Evolutionary conservation across 768 basidiomycete species (phyloP).

Genomic region (Pulveroboletus sp.): DNA sequence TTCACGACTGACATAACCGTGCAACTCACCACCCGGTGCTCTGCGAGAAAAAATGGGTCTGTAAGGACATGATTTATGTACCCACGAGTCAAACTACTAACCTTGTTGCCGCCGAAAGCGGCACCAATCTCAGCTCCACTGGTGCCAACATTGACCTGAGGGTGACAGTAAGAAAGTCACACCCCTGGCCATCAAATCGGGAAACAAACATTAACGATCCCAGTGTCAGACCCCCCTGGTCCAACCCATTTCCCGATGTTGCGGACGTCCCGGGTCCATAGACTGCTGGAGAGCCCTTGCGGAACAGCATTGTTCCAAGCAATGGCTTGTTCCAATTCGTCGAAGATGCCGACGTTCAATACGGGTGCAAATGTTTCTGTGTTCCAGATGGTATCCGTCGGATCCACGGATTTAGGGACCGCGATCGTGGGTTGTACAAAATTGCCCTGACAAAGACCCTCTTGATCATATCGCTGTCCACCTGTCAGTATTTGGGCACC

Average conservation of each 20-base stretch:
- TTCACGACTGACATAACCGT: slow-evolving; percentile 8
- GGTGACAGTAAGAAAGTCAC: slow-evolving; percentile 4
- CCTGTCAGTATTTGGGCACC: slow-evolving; percentile 81
- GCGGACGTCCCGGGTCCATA: slow-evolving; percentile 86
- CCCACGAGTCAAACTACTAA: slow-evolving; percentile 26
- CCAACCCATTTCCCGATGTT: slow-evolving; percentile 92
- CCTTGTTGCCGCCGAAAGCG: slow-evolving; percentile 95
- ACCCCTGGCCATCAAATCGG: background rate
- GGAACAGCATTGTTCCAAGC: slow-evolving; percentile 88
- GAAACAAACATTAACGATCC: slow-evolving; percentile 81
- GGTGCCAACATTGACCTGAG: slow-evolving; percentile 63
- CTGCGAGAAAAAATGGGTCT: slow-evolving; percentile 35
- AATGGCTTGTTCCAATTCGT: slow-evolving; percentile 84
- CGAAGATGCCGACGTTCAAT: slow-evolving; percentile 81
- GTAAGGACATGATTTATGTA: slow-evolving; percentile 13
- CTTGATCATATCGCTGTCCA: slow-evolving; percentile 52
- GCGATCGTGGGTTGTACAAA: slow-evolving; percentile 90
- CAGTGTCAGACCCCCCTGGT: slow-evolving; percentile 83
- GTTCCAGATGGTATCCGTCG: slow-evolving; percentile 62
- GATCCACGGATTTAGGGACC: slow-evolving; percentile 56
- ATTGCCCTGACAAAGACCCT: slow-evolving; percentile 64
- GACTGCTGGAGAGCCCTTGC: slow-evolving; percentile 86
- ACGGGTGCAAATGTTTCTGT: slow-evolving; percentile 90
- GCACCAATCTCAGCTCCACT: slow-evolving; percentile 77
- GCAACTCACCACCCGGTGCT: slow-evolving; percentile 76